Evolutionary conservation across 495 filamentous ascomycete species (phyloP), one percentile per base, ranked within the genome.

Genomic region (Aspergillus nanangensis): DNA sequence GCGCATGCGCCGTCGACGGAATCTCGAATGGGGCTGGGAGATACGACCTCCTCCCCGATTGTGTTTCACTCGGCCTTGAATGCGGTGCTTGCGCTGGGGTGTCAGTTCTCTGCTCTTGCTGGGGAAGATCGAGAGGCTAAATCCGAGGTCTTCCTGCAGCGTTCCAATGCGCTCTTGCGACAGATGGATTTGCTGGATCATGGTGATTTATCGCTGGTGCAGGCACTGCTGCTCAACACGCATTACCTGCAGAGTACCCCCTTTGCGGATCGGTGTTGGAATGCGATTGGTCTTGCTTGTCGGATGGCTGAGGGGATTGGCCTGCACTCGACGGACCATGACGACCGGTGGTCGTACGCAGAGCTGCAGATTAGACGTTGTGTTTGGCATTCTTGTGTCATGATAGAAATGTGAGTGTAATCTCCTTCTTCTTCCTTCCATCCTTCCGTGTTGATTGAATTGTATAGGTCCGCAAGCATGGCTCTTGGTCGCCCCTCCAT

Each of bases 61-160:
- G 56, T 72, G n/a, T 73, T 74, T 41, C 63, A 73, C 38, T 69
- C 49, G 32, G 67, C 69, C 9, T 48, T 76, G 8, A 76, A 76
- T 45, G 48, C 53, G 1, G 63, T 74, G 2, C 11, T 29, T 29
- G 25, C 25, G 7, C 25, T 29, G 25, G 25, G 25, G 11, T 29
- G 25, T 29, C 25, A 29, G 11, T 29, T 7, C 25, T 29, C 36
- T 38, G 3, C 36, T 41, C 57, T 70, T 14, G 49, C 60, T 11
- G 46, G 51, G 10, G 50, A 55, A 18, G 63, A 71, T 39, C 62
- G 69, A 21, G 61, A 65, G 29, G 39, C 57, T 15, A 54, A 57
- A 1, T 55, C 65, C 10, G 58, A 71, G 37, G 62, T 61, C 0
- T 76, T 72, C 37, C 72, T 75, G 39, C 56, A 63, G 41, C 62